A percentile compares a stretch with the other conserved stretches of the same genome.
Conservation (phyloP, 2,329 filamentous ascomycete genomes). For the Bipolaris oryzae region DNA sequence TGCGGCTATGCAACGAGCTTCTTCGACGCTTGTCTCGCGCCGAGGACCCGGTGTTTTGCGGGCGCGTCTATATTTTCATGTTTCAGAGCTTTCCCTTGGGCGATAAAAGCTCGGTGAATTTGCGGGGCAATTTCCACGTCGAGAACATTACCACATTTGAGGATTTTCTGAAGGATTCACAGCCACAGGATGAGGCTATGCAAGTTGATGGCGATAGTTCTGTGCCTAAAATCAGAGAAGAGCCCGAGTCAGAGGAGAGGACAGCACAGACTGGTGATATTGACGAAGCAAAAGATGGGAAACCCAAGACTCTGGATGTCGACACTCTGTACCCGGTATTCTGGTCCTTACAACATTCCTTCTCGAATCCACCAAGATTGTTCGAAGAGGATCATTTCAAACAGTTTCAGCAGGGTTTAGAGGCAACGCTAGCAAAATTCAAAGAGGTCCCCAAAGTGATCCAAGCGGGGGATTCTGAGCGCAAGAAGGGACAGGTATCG, state of each 20-base stretch:
- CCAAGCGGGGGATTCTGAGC: constrained; percentile 71
- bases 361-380: constrained; percentile 84
- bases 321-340: constrained; percentile 86
- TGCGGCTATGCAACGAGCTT: constrained; percentile 94
- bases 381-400: constrained; percentile 74
- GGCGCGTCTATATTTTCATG: constrained; percentile 96
- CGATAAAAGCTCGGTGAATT: constrained; percentile 95
- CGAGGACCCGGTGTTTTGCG: constrained; percentile 96
- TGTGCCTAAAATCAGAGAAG: constrained; percentile 34
- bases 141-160: constrained; percentile 93
- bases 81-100: constrained; percentile 97
- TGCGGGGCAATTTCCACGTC: constrained; percentile 92
- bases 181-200: constrained; percentile 61
- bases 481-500: constrained; percentile 59
- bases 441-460: constrained; percentile 71
- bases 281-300: constrained; percentile 57
- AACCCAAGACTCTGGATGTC: constrained; percentile 60
- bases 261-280: constrained; percentile 50
- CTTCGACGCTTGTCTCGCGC: constrained; percentile 92
- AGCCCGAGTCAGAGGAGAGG: constrained; percentile 46
- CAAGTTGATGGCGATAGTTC: constrained; percentile 64
- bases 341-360: constrained; percentile 90
- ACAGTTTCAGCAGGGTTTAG: constrained; percentile 67
- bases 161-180: constrained; percentile 53
- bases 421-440: constrained; percentile 74